Evolutionary conservation across 2,329 filamentous ascomycete species (phyloP).

Genomic region (Cytospora mali): DNA sequence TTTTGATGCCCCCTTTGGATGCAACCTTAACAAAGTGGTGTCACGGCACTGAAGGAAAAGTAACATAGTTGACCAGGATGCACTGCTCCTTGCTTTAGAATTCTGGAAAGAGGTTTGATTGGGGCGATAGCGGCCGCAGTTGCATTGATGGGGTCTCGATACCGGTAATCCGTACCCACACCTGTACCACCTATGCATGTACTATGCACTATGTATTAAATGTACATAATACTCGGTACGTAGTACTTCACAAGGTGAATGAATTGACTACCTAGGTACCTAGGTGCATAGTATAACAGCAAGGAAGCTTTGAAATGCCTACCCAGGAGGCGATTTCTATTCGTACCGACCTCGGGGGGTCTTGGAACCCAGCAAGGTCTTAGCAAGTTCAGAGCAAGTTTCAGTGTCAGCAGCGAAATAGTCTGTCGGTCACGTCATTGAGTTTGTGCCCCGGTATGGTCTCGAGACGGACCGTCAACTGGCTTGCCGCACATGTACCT

Average conservation of each 20-base stretch:
- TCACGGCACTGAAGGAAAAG: slow-evolving; percentile 19
- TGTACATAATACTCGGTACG: neutral
- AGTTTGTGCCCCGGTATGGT: neutral
- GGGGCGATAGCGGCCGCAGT: slow-evolving; percentile 18
- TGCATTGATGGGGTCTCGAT: slow-evolving; percentile 6
- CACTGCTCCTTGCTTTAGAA: neutral
- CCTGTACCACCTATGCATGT: slow-evolving; percentile 1
- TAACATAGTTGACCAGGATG: neutral
- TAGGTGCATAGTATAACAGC: no score
- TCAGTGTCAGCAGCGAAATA: neutral
- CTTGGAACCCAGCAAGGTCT: neutral
- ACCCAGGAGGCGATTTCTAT: neutral
- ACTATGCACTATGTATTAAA: neutral
- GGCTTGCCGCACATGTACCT: neutral
- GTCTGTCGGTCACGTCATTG: neutral
- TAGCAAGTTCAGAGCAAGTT: neutral
- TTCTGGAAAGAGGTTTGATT: slow-evolving; percentile 4
- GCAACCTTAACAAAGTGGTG: neutral
- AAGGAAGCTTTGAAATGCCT: neutral
- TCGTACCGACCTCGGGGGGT: no score
- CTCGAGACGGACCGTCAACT: neutral
- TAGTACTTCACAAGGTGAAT: neutral
- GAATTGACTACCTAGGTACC: neutral
- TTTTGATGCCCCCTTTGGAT: neutral
- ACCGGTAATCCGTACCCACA: slow-evolving; percentile 14